Base-by-base conservation (phyloP, 805 yeast species). In the Scheffersomyces stipitis region DNA sequence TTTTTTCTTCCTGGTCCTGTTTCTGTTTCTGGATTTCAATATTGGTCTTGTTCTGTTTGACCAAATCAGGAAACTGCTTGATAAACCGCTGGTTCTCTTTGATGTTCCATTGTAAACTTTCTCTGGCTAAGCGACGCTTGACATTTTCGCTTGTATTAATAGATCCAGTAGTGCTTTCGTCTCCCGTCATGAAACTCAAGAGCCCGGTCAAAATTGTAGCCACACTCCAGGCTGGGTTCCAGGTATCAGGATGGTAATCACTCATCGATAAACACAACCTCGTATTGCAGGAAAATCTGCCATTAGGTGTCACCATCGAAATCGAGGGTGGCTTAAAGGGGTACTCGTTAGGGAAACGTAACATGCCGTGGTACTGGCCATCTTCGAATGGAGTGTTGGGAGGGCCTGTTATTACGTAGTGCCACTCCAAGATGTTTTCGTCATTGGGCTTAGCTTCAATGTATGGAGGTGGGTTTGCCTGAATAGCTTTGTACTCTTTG, bases 191-290 rank as follows among this genome's bases (percentile, higher is more conserved):
- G 54, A 90, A 90, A 56, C 96, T 86, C 46, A 90, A 67, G 26
- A 90, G 66, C 0, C 97, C 98, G 8, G 81, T 86, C 49, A 90
- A 70, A 15, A 90, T 90, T 0, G 97, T 89, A 23, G 87, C 71
- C 17, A 90, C 96, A 30, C 89, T 80, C 97, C 97, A 90, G 5
- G 95, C 88, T 1, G 98, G 97, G 59, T 90, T 89, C 98, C 98
- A 90, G 1, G 84, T 69, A 58, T 89, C 93, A 3, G 96, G 96
- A 51, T 90, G 98, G 60, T 80, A 90, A 63, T 90, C 97, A 52
- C 95, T 83, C 83, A 90, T 89, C n/a, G 90, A 81, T 33, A 90
- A 68, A 63, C 98, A 90, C 18, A 90, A 71, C 33, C 96, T 69
- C 3, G 88, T 81, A 57, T 86, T 86, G 38, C 88, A 76, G 40